Percentiles rank a stretch among this genome's conserved stretches.
Conservation (phyloP, 2,329 filamentous ascomycete species). For the Dactylellina leptospora region DNA sequence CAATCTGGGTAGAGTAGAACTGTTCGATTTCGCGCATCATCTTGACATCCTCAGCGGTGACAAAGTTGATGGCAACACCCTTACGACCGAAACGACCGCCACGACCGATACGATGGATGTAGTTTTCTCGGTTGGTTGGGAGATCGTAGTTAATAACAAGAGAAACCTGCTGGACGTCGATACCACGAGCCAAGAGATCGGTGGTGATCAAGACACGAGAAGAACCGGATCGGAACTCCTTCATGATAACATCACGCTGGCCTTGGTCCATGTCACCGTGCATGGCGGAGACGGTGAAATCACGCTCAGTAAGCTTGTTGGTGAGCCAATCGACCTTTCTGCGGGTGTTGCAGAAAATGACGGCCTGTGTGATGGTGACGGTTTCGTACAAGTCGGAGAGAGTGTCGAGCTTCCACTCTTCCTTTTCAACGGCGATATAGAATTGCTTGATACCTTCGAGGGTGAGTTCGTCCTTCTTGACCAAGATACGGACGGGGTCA, state of each 20-base stretch:
- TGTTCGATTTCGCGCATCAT: conserved; percentile 99
- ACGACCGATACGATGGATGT: conserved; percentile 99
- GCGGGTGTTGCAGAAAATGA: conserved; percentile 99
- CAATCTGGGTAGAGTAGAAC: conserved; percentile 99
- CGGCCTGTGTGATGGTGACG: conserved; percentile 97
- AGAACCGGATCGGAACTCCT: conserved; percentile 99
- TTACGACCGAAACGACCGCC: conserved; percentile 99
- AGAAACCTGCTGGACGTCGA: conserved; percentile 99
- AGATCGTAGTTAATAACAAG: conserved; percentile 99
- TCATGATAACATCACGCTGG: conserved; percentile 99
- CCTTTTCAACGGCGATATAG: conserved; percentile 99
- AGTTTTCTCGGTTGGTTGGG: conserved; percentile 99
- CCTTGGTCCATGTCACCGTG: conserved; percentile 99
- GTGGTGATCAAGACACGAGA: conserved; percentile 99
- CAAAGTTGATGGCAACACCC: conserved; percentile 99
- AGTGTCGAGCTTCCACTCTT: conserved; percentile 99
- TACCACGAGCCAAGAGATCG: conserved; percentile 97
- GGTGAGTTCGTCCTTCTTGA: conserved; percentile 99
- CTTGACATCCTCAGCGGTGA: conserved; percentile 97
- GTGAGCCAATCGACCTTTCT: conserved; percentile 99
- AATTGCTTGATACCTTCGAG: conserved; percentile 99
- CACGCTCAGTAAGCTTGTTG: conserved; percentile 96
- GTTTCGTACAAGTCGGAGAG: conserved; percentile 99
- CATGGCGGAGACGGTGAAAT: conserved; percentile 99
- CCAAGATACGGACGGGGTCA: conserved; percentile 96